These are phyloP conservation scores for Metschnikowia noctiluminum DNA, from an alignment of 805 yeast genomes.

Conservation along the genomic window DNA sequence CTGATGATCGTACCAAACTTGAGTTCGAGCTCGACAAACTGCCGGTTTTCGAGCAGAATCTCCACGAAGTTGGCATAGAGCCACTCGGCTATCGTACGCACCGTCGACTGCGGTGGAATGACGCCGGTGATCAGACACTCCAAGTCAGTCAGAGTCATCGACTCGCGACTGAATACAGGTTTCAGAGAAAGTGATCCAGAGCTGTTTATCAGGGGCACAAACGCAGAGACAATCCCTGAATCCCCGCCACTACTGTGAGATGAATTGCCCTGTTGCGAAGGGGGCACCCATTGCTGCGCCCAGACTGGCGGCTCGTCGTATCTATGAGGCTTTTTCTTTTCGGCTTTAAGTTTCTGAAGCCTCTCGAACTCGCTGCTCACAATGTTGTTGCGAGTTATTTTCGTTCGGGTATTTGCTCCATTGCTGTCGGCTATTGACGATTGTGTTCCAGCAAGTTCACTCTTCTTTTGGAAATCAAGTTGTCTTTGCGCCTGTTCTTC, in stretches of 20 bases:
- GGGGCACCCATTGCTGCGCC: slow-evolving; percentile 67
- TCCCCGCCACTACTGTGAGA: background rate
- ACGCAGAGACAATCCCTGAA: background rate
- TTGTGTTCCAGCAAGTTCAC: too few relatives aligned
- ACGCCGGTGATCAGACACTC: slow-evolving; percentile 66
- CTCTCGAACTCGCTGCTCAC: slow-evolving; percentile 23
- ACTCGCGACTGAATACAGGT: slow-evolving; percentile 29
- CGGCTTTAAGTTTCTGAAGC: slow-evolving; percentile 21
- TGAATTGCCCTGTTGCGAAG: slow-evolving; percentile 10
- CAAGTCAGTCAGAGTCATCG: slow-evolving; percentile 34
- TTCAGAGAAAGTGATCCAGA: slow-evolving; percentile 11
- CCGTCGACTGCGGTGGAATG: slow-evolving; percentile 75
- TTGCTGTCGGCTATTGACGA: background rate
- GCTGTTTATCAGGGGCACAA: background rate
- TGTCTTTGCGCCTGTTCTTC: background rate
- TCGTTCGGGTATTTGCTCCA: background rate
- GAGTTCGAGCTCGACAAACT: slow-evolving; percentile 64
- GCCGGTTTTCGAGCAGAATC: slow-evolving; percentile 52
- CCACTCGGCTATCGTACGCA: slow-evolving; percentile 85
- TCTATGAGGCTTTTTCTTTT: slow-evolving; percentile 51
- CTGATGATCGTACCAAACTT: slow-evolving; percentile 72
- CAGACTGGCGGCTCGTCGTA: slow-evolving; percentile 71
- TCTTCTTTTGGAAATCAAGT: too few relatives aligned
- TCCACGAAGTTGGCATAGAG: slow-evolving; percentile 76
- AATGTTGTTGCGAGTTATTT: background rate